Evolutionary conservation across 140 eudicot genomes (phyloP).

Genomic region (Artemisia princeps): DNA sequence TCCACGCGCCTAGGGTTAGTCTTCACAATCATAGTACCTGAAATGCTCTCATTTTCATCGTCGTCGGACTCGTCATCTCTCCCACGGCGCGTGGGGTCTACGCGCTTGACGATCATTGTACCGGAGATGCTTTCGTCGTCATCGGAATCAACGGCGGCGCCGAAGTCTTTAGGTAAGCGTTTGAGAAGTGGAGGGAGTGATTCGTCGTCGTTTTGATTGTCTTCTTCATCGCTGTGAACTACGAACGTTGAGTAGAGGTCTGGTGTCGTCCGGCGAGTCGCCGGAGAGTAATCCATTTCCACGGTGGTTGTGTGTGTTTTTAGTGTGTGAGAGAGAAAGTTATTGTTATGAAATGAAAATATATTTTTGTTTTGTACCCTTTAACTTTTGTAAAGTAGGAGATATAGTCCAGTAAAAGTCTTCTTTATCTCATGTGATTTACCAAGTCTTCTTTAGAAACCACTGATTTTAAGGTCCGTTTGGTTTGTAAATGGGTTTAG

Average conservation of each 20-base stretch:
- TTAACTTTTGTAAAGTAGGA: too few species aligned
- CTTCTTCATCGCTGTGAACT: constrained; percentile 48
- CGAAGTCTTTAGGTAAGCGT: constrained; percentile 87
- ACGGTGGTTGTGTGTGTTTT: constrained; percentile 1
- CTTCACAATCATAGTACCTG: constrained; percentile 46
- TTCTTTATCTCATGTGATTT: too few species aligned
- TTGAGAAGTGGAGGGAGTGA: constrained; percentile 81
- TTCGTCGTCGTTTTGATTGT: constrained; percentile 58
- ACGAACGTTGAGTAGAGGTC: constrained; percentile 62
- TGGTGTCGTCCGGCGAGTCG: constrained; percentile 42
- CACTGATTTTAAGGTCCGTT: too few species aligned
- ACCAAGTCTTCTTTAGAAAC: too few species aligned
- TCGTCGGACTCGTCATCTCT: constrained; percentile 33
- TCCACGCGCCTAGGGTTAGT: constrained; percentile 25
- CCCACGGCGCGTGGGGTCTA: neutral
- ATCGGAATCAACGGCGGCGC: constrained; percentile 44
- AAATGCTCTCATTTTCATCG: constrained; percentile 34
- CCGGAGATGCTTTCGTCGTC: constrained; percentile 47
- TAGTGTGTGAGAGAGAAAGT: neutral
- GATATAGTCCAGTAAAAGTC: too few species aligned
- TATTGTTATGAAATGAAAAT: too few species aligned
- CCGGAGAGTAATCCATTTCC: constrained; percentile 55
- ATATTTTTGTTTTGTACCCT: too few species aligned
- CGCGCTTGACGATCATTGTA: constrained; percentile 40
- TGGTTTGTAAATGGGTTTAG: too few species aligned